Evolutionary conservation across 768 basidiomycete genomes (phyloP), one percentile per base, ranked within the genome.

Genomic region (Lactarius quietus): DNA sequence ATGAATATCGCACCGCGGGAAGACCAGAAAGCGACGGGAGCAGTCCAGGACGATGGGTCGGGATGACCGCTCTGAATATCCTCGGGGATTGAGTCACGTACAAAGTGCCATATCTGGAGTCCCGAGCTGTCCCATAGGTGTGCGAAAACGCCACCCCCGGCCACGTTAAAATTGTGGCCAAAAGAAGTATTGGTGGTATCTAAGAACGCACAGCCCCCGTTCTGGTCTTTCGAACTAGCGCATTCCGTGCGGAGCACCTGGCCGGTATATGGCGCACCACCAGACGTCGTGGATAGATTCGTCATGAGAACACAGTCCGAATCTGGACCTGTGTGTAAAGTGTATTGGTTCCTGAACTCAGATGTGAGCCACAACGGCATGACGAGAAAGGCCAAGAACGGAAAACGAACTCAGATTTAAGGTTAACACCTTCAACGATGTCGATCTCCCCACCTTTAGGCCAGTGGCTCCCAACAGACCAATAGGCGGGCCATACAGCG

Each of bases 401-500:
- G 43, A 56, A 28, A 14, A 35, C 58, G 36, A 3, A 65, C 64
- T 6, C 33, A 20, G 18, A 0, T 1, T 59, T n/a, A 1, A 14
- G 7, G 23, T 60, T 52, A 28, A 52, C 52, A 39, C 68, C 65
- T 53, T 66, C 68, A 31, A 79, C 59, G 62, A 79, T 75, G 69
- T 79, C 78, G 41, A 79, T 78, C 65, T 78, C 78, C 33, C 73
- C 73, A 17, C 28, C 58, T 17, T 61, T 7, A 8, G 76, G 76
- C 75, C 74, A 74, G 45, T 63, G 56, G 3, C 59, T 18, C 20
- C 31, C 61, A 8, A 23, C 15, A 48, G 60, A 66, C 73, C 74
- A 74, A 51, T 68, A 74, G 2, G 74, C 73, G 18, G 74, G 74
- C 74, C 74, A 75, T 51, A 70, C 65, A 18, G 68, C 59, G 58